Evolutionary conservation across 495 filamentous ascomycete genomes (phyloP), one percentile per base, ranked within the genome.

Genomic region (Podospora anserina): DNA sequence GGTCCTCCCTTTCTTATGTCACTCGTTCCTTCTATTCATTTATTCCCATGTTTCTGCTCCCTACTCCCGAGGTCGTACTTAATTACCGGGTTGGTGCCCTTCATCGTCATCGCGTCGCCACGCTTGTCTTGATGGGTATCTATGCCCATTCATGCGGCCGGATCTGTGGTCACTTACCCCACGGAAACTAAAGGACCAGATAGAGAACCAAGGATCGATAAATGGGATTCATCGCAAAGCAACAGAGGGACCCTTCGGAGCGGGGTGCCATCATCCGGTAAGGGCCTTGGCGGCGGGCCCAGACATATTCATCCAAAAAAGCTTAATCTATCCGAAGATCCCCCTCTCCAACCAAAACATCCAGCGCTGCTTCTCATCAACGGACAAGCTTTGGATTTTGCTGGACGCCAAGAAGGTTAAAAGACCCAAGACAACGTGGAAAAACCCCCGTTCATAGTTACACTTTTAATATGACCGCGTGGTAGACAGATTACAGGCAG

Each of bases 271-370:
- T 49, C 30, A 63, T 44, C 30, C 61, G 27, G 61, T 19, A 49
- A 19, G 30, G 32, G 61, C 32, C 61, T 63, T 63, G 61, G 61
- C 61, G n/a, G 28, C 2, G 13, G 19, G 61, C 32, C 61, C 61
- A 63, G 30, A 28, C 61, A 63, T 32, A 63, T 63, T 63, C 59
- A 63, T 63, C 61, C 61, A 63, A 32, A 63, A 63, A 49, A 49
- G 39, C 39, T 16, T 16, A 49, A 49, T 49, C 39, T 49, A 49
- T 49, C 15, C 39, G 39, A 49, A 49, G 5, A 5, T 16, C 39
- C 39, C 39, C 39, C 39, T 49, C 39, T 49, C 39, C 39, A 13
- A 49, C 39, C 39, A 49, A 49, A 49, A 49, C 9, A 16, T 13
- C 39, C 39, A 49, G 15, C 7, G 9, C 39, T 11, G 30, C 3